Evolutionary conservation across 176 grass and related monocot genomes (phyloP), one percentile per base, ranked within the genome.

Genomic region (Avena sativa): DNA sequence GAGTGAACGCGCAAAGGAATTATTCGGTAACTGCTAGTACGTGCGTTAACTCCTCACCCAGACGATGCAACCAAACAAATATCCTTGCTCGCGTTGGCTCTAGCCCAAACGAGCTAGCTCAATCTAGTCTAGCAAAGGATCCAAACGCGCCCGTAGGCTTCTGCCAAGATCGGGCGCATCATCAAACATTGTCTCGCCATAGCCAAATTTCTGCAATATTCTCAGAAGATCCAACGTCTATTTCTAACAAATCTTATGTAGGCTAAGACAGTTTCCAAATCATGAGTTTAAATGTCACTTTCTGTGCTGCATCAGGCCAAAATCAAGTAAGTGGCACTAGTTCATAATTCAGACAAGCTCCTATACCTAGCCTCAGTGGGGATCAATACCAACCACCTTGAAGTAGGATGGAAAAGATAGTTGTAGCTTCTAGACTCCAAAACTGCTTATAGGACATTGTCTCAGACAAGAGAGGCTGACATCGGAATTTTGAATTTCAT

Each of bases 301-400:
- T 75, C 12, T 20, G 80, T 59, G 61, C 25, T 14, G 49, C 14
- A 70, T 52, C 40, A 44, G 2, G 28, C 12, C 14, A 76, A 71
- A 90, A 90, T 86, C 50, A 14, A 79, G 15, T 34, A 83, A 17
- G 25, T 79, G 55, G 55, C 8, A 72, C 23, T 10, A 64, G 74
- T 49, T 64, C 61, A 79, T 40, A 59, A 47, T 73, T 55, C 70
- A 64, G 68, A 74, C 17, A 23, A 83, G 74, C 6, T 83, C 75
- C 43, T 63, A 46, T 55, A 46, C 53, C 83, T 70, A 38, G 20
- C 57, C 5, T 38, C 44, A 86, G 19, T 51, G 28, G 12, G 25
- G 79, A 85, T 3, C 28, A 74, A 83, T 66, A 55, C 58, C 36
- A 63, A 43, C 8, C 43, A 86, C 51, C 57, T 87, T 79, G 66